phyloP scores from a whole-genome alignment of 495 filamentous ascomycete genomes.

The Diplogelasinospora grovesii region DNA sequence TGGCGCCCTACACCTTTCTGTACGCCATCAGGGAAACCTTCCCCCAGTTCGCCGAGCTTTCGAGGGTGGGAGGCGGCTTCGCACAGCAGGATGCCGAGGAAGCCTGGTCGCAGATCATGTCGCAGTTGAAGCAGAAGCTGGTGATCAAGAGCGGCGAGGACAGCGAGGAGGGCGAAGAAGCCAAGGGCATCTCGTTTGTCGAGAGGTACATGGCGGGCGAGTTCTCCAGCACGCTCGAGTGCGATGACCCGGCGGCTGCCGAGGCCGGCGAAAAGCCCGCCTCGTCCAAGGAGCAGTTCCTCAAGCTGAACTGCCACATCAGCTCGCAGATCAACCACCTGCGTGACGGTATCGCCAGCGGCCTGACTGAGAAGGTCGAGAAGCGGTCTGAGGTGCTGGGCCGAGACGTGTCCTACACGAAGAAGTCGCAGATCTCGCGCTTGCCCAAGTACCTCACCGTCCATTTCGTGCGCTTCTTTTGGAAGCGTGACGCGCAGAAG shows the following conservation, averaged over 20 bases:
- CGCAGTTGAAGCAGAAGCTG: constrained; percentile 75
- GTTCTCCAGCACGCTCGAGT: constrained; percentile 69
- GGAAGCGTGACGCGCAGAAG: constrained; percentile 89
- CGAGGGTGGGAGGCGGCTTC: constrained; percentile 73
- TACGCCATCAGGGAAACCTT: constrained; percentile 71
- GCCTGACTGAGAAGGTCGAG: constrained; percentile 81
- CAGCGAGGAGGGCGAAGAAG: constrained; percentile 31
- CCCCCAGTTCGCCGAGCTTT: constrained; percentile 89
- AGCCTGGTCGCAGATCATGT: constrained; percentile 93
- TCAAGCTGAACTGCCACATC: constrained; percentile 96
- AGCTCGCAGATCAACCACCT: constrained; percentile 78
- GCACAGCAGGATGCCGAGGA: constrained; percentile 98
- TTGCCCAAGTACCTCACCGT: constrained; percentile 93
- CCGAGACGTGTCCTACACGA: constrained; percentile 77
- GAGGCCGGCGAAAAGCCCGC: constrained; percentile 69
- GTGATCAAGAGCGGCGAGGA: constrained; percentile 47
- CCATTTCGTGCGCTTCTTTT: constrained; percentile 97
- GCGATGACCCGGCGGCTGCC: constrained; percentile 71
- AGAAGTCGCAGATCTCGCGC: constrained; percentile 78
- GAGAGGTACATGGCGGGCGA: constrained; percentile 84
- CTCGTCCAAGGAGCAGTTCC: constrained; percentile 63
- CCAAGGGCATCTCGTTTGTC: constrained; percentile 61
- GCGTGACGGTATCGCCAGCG: constrained; percentile 74
- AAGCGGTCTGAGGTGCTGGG: constrained; percentile 76
- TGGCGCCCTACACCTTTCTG: constrained; percentile 79